A percentile compares a stretch with the other conserved stretches of the same genome.
These are phyloP conservation scores for Collariella sp. DNA, from an alignment of 495 filamentous ascomycete genomes.

Conservation along the genomic window DNA sequence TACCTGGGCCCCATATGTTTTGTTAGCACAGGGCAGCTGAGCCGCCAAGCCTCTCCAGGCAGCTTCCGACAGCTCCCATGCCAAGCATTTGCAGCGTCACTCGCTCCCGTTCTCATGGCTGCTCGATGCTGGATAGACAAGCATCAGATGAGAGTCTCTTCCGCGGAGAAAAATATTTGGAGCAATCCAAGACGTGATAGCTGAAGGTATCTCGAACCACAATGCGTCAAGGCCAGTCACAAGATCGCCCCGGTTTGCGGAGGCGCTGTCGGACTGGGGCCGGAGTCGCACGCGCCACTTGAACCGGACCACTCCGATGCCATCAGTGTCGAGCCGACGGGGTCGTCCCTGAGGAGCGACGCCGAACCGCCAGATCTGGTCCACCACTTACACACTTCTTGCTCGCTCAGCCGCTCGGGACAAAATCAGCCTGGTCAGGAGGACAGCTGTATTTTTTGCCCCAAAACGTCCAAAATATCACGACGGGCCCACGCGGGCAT, in stretches of 20 bases:
- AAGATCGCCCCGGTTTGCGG: background rate
- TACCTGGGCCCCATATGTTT: too few relatives aligned
- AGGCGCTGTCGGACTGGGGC: background rate
- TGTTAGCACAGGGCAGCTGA: too few relatives aligned
- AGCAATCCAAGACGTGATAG: too few relatives aligned
- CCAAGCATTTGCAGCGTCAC: too few relatives aligned
- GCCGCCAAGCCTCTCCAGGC: too few relatives aligned
- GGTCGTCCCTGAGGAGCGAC: background rate
- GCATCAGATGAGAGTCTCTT: too few relatives aligned
- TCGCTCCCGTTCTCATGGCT: too few relatives aligned
- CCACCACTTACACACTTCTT: background rate
- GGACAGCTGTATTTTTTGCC: background rate
- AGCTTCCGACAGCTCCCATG: too few relatives aligned
- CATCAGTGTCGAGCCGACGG: background rate
- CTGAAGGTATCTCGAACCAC: background rate
- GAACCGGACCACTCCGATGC: background rate
- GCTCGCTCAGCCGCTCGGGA: background rate
- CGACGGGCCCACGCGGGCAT: slow-evolving; percentile 95
- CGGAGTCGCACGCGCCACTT: background rate
- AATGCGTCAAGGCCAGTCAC: background rate
- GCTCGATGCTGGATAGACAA: too few relatives aligned
- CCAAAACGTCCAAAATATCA: too few relatives aligned
- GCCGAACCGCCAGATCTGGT: background rate
- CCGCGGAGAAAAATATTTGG: too few relatives aligned
- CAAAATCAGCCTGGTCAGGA: background rate